Evolutionary conservation across 371 early-diverging fungal genomes (phyloP).

Genomic region (Mortierella sp.): DNA sequence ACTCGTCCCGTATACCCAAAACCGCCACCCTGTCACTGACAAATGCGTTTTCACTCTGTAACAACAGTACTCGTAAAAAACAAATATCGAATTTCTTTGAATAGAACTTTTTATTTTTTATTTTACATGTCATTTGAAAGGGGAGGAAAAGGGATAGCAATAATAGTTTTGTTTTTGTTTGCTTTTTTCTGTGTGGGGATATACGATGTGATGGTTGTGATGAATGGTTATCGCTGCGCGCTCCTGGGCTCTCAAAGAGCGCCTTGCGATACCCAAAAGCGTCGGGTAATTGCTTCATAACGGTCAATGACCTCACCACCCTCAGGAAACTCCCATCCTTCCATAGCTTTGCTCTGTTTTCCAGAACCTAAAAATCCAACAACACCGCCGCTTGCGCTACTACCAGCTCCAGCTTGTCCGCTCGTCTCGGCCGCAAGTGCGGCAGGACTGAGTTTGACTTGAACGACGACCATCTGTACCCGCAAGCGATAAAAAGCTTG

Average conservation of each 20-base stretch:
- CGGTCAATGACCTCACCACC: conserved; percentile 50
- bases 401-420: no score
- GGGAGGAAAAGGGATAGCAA: no score
- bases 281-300: conserved; percentile 47
- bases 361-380: not conserved
- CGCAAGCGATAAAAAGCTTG: conserved; percentile 42
- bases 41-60: not conserved
- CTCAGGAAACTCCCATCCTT: conserved; percentile 44
- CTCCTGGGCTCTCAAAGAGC: conserved; percentile 30
- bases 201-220: no score
- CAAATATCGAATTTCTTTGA: no score
- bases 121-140: not conserved
- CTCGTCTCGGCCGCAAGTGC: not conserved
- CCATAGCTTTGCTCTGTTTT: conserved; percentile 19
- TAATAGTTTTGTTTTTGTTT: no score
- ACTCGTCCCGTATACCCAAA: not conserved
- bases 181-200: no score
- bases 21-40: no score
- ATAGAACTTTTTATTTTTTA: no score
- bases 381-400: no score
- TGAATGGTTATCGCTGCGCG: no score
- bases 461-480: conserved; percentile 49
- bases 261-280: conserved; percentile 44
- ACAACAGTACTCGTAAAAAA: not conserved
- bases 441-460: conserved; percentile 15